These are phyloP conservation scores for Coniophora puteana DNA, from an alignment of 1,284 basidiomycete genomes.

Conservation along the genomic window DNA sequence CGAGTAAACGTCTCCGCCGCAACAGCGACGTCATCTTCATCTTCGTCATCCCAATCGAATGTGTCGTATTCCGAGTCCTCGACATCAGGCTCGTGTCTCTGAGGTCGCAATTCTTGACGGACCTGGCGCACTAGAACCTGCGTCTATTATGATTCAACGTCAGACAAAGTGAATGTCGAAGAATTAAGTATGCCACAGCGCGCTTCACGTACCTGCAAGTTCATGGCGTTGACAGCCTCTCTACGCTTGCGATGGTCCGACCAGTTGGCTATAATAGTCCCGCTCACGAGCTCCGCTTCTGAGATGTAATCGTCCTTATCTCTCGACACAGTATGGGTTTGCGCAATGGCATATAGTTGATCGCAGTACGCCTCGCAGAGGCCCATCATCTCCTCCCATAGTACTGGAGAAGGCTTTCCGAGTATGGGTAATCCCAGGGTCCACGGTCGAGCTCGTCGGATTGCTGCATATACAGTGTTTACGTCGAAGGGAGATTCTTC, in stretches of 20 bases:
- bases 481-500: constrained; percentile 24
- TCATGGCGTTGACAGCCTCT: constrained; percentile 37
- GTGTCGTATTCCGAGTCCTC: constrained; percentile 5
- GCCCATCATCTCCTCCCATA: constrained; percentile 33
- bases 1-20: constrained; percentile 27
- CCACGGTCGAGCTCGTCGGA: constrained; percentile 19
- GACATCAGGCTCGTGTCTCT: constrained; percentile 22
- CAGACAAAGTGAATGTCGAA: background rate
- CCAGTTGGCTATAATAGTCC: constrained; percentile 41
- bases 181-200: background rate
- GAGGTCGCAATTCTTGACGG: no score
- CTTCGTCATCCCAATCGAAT: constrained; percentile 14
- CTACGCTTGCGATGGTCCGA: constrained; percentile 33
- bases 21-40: constrained; percentile 16
- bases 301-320: constrained; percentile 29
- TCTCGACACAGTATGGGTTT: constrained; percentile 31
- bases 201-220: constrained; percentile 30
- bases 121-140: constrained; percentile 32
- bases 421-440: constrained; percentile 26
- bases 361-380: constrained; percentile 32
- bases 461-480: constrained; percentile 16
- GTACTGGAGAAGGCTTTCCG: constrained; percentile 16
- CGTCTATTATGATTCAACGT: constrained; percentile 23
- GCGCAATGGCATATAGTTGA: constrained; percentile 31
- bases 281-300: constrained; percentile 40